Conservation (phyloP, 2,329 filamentous ascomycete genomes). For the Talaromyces sp. region DNA sequence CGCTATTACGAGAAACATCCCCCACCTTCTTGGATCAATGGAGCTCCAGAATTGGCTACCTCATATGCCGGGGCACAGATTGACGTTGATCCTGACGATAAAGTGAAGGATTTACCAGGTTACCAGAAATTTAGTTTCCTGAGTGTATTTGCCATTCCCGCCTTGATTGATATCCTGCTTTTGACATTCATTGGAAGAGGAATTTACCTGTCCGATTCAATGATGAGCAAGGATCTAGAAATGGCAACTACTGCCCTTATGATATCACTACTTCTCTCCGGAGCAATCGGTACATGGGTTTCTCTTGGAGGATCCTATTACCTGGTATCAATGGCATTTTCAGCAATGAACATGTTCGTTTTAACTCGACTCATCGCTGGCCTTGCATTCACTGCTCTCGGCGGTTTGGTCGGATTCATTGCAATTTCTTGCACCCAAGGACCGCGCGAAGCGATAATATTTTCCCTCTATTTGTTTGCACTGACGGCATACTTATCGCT, state of each 20-base stretch:
- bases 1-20: conserved; percentile 41
- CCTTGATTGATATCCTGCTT: conserved; percentile 55
- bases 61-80: conserved; percentile 49
- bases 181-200: conserved; percentile 55
- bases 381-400: conserved; percentile 46
- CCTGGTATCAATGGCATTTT: conserved; percentile 51
- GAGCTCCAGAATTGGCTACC: conserved; percentile 44
- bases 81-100: conserved; percentile 46
- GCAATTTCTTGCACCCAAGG: conserved; percentile 43
- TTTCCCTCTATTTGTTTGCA: conserved; percentile 53
- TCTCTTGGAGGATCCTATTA: conserved; percentile 59
- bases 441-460: conserved; percentile 48
- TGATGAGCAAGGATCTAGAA: conserved; percentile 45
- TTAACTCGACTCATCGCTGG: conserved; percentile 49
- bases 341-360: conserved; percentile 51
- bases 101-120: conserved; percentile 37
- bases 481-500: conserved; percentile 55
- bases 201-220: conserved; percentile 54
- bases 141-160: conserved; percentile 58
- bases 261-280: conserved; percentile 53
- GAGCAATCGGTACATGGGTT: conserved; percentile 59
- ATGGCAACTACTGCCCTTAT: conserved; percentile 54
- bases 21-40: conserved; percentile 47
- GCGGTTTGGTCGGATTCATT: conserved; percentile 49
- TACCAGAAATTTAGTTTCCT: conserved; percentile 52